Conservation (phyloP, 1,139 yeast species). For the Hyphopichia pseudoburtonii region DNA sequence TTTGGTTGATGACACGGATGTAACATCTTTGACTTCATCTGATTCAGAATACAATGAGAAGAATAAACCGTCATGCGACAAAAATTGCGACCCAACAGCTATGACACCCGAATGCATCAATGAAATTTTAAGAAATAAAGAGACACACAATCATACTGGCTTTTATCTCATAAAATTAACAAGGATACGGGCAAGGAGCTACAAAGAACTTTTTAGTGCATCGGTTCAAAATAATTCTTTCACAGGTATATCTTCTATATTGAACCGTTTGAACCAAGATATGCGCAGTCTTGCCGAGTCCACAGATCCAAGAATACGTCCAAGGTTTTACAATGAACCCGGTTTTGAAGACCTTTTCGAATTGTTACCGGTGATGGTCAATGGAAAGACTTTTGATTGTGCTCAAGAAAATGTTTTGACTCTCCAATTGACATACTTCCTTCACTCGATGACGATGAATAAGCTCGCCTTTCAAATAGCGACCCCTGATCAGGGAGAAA, state of each 20-base stretch:
- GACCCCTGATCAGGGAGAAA: constrained; percentile 15
- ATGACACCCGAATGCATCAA: not conserved
- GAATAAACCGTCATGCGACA: not conserved
- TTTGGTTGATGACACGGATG: constrained; percentile 50
- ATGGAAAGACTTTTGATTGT: constrained; percentile 5
- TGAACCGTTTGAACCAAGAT: constrained; percentile 20
- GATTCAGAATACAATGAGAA: constrained; percentile 3
- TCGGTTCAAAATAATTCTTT: constrained; percentile 19
- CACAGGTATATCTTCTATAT: constrained; percentile 15
- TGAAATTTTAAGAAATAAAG: not conserved
- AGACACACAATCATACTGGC: constrained; percentile 4
- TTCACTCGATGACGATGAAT: constrained; percentile 38
- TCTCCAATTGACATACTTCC: constrained; percentile 29
- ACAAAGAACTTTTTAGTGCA: constrained; percentile 29
- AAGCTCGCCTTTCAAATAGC: constrained; percentile 27
- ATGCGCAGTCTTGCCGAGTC: constrained; percentile 16
- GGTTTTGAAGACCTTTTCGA: constrained; percentile 14
- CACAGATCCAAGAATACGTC: constrained; percentile 17
- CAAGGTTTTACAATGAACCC: constrained; percentile 27
- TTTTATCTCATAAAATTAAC: constrained; percentile 22
- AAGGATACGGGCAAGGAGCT: constrained; percentile 29
- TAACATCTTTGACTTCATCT: constrained; percentile 26
- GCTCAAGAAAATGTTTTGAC: constrained; percentile 18
- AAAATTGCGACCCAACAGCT: not conserved
- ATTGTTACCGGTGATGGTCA: not conserved